Percentiles rank a stretch among this genome's conserved stretches.
Conservation (phyloP, 176 grass and related monocot genomes). For the Microstegium vimineum region DNA sequence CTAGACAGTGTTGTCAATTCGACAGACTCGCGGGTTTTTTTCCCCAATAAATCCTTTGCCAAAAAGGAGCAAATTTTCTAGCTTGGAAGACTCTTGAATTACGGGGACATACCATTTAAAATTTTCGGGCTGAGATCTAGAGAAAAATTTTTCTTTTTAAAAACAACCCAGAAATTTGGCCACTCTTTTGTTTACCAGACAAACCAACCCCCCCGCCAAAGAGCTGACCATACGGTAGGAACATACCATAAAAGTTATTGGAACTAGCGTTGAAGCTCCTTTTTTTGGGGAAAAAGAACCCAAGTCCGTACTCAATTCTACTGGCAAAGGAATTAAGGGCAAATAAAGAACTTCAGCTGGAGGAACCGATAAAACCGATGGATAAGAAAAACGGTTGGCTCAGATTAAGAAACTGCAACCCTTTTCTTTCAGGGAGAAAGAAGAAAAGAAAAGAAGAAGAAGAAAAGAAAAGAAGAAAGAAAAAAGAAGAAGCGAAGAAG, state of each 20-base stretch:
- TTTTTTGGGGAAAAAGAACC: slow-evolving; percentile 7
- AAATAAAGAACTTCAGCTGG: slow-evolving; percentile 57
- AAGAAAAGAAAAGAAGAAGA: no score
- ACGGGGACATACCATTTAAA: slow-evolving; percentile 16
- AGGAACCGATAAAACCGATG: slow-evolving; percentile 31
- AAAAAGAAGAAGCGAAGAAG: no score
- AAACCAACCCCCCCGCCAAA: slow-evolving; percentile 54
- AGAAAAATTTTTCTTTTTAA: slow-evolving; percentile 25
- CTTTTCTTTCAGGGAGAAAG: slow-evolving; percentile 26
- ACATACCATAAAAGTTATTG: slow-evolving; percentile 28
- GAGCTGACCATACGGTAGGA: not conserved
- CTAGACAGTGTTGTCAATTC: not conserved
- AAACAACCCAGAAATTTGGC: not conserved
- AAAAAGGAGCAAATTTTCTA: slow-evolving; percentile 48
- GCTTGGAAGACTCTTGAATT: slow-evolving; percentile 32
- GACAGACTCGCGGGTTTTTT: slow-evolving; percentile 32
- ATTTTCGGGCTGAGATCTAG: slow-evolving; percentile 64
- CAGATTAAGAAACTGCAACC: slow-evolving; percentile 40
- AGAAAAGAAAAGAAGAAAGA: no score
- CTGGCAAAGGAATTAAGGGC: slow-evolving; percentile 23
- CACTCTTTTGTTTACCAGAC: slow-evolving; percentile 33
- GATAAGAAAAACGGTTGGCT: slow-evolving; percentile 1
- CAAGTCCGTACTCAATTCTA: slow-evolving; percentile 18
- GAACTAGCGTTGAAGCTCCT: slow-evolving; percentile 51
- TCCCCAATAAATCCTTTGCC: slow-evolving; percentile 20